A percentile compares a stretch with the other conserved stretches of the same genome.
Conservation (phyloP, 140 eudicot genomes). For the Bidens hawaiensis region DNA sequence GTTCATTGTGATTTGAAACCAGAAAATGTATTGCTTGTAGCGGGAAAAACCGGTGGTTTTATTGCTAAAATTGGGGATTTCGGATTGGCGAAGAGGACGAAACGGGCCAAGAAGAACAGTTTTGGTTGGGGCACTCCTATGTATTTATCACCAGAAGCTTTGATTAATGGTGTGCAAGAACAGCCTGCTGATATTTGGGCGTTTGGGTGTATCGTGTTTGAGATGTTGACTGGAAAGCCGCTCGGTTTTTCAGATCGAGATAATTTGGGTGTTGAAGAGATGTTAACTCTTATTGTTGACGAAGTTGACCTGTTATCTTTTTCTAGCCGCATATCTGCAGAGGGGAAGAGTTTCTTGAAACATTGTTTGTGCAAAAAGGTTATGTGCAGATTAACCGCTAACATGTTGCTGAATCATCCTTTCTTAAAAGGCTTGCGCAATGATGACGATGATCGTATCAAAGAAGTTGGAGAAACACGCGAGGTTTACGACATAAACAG, state of each 20-base stretch:
- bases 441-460: constrained; percentile 26
- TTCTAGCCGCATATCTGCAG: constrained; percentile 20
- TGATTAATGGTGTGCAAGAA: no score
- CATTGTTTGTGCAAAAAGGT: constrained; percentile 43
- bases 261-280: not conserved
- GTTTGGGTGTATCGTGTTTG: constrained; percentile 45
- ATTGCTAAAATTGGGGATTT: no score
- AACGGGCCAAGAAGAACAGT: no score
- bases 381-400: constrained; percentile 41
- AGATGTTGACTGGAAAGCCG: constrained; percentile 52
- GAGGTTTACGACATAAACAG: constrained; percentile 32
- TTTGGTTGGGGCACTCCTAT: no score
- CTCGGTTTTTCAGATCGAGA: not conserved
- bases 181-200: no score
- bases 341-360: constrained; percentile 44
- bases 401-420: constrained; percentile 50
- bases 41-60: no score
- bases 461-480: not conserved
- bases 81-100: no score
- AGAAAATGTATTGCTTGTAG: no score
- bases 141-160: no score
- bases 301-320: not conserved
- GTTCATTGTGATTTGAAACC: no score
- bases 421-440: constrained; percentile 42
- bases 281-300: not conserved